Evolutionary conservation across 192 early-diverging fungal genomes (phyloP).

Genomic region (Dispira simplex): DNA sequence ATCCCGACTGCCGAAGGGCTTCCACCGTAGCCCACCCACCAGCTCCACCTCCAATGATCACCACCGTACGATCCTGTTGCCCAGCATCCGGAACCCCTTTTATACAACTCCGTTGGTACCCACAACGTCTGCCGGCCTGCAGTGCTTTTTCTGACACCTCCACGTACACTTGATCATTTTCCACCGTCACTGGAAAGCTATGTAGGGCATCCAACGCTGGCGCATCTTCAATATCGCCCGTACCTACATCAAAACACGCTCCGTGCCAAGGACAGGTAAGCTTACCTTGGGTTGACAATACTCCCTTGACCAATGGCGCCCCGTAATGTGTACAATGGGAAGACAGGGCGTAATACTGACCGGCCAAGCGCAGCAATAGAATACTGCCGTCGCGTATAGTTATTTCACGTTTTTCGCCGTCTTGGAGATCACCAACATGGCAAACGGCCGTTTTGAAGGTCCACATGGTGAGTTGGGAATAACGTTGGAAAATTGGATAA

Average conservation of each 20-base stretch:
- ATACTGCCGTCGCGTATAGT: background rate
- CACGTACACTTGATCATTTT: conserved; percentile 22
- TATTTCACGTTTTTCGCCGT: conserved; percentile 1
- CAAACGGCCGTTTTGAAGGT: background rate
- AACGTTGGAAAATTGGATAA: background rate
- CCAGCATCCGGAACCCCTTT: conserved; percentile 7
- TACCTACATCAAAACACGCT: conserved; percentile 20
- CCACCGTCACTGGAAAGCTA: conserved; percentile 18
- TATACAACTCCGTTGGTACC: conserved; percentile 13
- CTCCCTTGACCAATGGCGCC: conserved; percentile 7
- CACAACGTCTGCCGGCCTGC: conserved; percentile 12
- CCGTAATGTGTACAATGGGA: conserved; percentile 7
- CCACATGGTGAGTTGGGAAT: background rate
- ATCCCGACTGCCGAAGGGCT: conserved; percentile 30
- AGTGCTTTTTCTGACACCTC: conserved; percentile 18
- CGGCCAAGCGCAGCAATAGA: background rate
- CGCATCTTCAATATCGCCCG: conserved; percentile 29
- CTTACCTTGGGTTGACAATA: background rate
- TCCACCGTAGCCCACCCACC: conserved; percentile 28
- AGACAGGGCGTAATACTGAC: conserved; percentile 5
- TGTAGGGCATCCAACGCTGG: conserved; percentile 22
- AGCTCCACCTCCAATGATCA: conserved; percentile 37
- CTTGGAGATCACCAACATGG: background rate
- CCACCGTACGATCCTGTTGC: background rate
- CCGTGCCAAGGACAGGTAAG: conserved; percentile 22